Evolutionary conservation across 331 rosid genomes (phyloP).

Genomic region (Rhamnella rubrinervis): DNA sequence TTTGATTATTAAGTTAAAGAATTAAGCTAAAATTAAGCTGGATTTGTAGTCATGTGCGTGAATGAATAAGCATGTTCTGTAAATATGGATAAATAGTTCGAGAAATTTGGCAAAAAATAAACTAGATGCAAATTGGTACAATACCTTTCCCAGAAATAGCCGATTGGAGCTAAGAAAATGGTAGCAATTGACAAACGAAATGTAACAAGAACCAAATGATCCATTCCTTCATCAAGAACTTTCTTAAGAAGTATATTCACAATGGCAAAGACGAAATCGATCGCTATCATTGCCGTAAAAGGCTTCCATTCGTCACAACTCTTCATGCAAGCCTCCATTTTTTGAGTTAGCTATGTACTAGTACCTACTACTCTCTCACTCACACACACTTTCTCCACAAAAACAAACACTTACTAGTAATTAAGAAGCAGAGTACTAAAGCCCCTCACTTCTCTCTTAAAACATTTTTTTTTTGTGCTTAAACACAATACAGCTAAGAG

Average conservation of each 20-base stretch:
- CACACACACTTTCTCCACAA: background rate
- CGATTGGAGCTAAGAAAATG: conserved; percentile 73
- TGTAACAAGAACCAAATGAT: conserved; percentile 86
- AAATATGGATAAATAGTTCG: background rate
- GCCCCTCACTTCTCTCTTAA: conserved; percentile 9
- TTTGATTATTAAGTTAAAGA: too few species aligned
- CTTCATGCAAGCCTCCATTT: conserved; percentile 34
- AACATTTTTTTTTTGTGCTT: conserved; percentile 12
- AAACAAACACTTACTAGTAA: background rate
- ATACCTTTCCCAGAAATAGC: conserved; percentile 72
- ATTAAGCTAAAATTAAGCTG: too few species aligned
- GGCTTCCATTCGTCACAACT: conserved; percentile 73
- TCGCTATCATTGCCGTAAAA: conserved; percentile 64
- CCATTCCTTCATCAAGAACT: conserved; percentile 75
- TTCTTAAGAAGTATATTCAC: conserved; percentile 85
- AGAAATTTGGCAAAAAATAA: conserved; percentile 2
- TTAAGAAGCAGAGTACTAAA: conserved; percentile 17
- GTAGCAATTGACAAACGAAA: conserved; percentile 67
- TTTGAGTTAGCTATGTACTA: background rate
- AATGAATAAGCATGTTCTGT: background rate
- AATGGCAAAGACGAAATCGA: conserved; percentile 59
- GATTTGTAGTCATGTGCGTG: background rate
- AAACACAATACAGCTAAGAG: conserved; percentile 12
- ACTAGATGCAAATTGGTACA: conserved; percentile 2
- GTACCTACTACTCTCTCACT: background rate